Base-by-base conservation (phyloP, 1,284 basidiomycete genomes). In the Sporisorium reilianum region DNA sequence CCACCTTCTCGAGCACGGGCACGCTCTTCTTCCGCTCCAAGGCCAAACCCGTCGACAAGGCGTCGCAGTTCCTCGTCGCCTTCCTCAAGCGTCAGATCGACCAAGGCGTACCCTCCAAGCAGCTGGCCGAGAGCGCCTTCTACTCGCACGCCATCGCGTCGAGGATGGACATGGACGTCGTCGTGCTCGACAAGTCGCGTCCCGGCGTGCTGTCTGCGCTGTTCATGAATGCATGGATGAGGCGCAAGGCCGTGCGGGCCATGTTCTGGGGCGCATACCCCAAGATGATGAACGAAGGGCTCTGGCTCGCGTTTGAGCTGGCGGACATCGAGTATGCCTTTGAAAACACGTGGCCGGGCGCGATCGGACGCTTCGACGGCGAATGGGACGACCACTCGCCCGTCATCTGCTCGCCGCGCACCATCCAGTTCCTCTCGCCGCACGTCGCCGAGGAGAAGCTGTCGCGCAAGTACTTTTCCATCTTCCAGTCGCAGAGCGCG, bases 41-140 rank as follows among this genome's bases (percentile, higher is more conserved):
- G 34, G 64, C 64, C 2, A 63, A 57, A 34, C 60, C 64, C n/a
- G 70, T 59, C 28, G 64, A 67, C 50, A 53, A 51, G 14, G 56
- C 45, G 4, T 67, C 70, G 2, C 70, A 73, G 41, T 73, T 57
- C 46, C 64, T 73, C 28, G 56, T 73, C 46, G 59, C 70, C 16
- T 73, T 73, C 54, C 59, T 73, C 61, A 73, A 73, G 41, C 70
- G 70, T 14, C 70, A 73, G 34, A 64, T 73, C 41, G 70, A 73
- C 32, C 64, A 64, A 22, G 70, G 70, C 6, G 18, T 30, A 6
- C 70, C 70, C 2, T 67, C 64, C 7, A 36, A 52, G 46, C 52
- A 67, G 50, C 61, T 73, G 11, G 50, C 53, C 0, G 64, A 67
- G 18, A 67, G 64, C 28, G 60, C 60, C 2, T 73, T 73, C 36